Percentiles rank a stretch among this genome's conserved stretches.
These are phyloP conservation scores for Physcia stellaris DNA, from an alignment of 495 filamentous ascomycete species.

Conservation along the genomic window DNA sequence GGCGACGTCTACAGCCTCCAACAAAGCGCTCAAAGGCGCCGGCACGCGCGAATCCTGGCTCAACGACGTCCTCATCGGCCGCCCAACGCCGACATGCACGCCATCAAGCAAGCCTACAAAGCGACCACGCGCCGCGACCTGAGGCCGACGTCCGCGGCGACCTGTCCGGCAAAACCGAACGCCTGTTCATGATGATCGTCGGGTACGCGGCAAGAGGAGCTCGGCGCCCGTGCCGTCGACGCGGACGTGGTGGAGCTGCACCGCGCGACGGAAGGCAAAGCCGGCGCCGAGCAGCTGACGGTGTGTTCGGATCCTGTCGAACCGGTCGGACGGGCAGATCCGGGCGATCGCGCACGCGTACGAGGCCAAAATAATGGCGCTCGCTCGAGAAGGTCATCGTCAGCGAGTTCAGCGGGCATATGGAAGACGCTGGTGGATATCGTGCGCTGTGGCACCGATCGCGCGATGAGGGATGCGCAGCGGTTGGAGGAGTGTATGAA, in stretches of 20 bases:
- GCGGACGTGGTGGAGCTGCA: constrained; percentile 60
- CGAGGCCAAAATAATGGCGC: constrained; percentile 45
- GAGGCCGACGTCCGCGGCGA: constrained; percentile 60
- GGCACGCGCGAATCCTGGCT: constrained; percentile 80
- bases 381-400: constrained; percentile 58
- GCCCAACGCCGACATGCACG: constrained; percentile 71
- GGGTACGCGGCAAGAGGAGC: constrained; percentile 60
- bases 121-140: constrained; percentile 45
- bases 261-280: constrained; percentile 51
- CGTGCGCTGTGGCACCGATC: constrained; percentile 61
- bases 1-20: constrained; percentile 52
- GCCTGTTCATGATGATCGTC: constrained; percentile 66
- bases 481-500: constrained; percentile 75
- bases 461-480: constrained; percentile 66
- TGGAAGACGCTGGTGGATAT: constrained; percentile 71
- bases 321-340: constrained; percentile 62
- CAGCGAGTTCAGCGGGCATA: constrained; percentile 80
- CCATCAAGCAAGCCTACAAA: constrained; percentile 67
- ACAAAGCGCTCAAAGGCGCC: constrained; percentile 55
- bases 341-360: constrained; percentile 66
- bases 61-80: constrained; percentile 71
- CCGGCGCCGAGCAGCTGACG: constrained; percentile 60
- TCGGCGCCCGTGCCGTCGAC: constrained; percentile 56
- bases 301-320: constrained; percentile 65
- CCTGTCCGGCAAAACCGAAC: constrained; percentile 70